Evolutionary conservation across 192 early-diverging fungal genomes (phyloP), one percentile per base, ranked within the genome.

Genomic region (Backusella liffmaniae): DNA sequence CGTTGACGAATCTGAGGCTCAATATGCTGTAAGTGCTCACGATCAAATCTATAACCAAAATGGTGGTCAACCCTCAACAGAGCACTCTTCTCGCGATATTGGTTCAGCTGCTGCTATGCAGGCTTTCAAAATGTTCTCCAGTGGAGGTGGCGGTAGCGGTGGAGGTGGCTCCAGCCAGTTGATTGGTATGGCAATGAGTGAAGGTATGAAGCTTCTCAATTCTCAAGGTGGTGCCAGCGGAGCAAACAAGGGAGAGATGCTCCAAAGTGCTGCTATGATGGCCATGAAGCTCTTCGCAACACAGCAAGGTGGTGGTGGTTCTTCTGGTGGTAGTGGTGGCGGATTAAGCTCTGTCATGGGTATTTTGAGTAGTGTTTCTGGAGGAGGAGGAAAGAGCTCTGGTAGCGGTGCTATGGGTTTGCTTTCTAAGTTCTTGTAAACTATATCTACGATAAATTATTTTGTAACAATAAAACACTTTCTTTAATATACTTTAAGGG

Each of bases 21-120:
- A 79, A 5, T 37, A 74, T n/a, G 74, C 75, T 7, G 65, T 62
- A 12, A 53, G 71, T 15, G 82, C 67, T 18, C 75, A 83, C 39
- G 67, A 75, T 13, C 71, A 71, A 32, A 74, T 83, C 21, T 83
- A 83, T 73, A 76, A 73, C 66, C 74, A 79, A 39, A 35, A 51
- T 32, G 30, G 35, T 8, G 80, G 69, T 21, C 46, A 67, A 36
- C 78, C 78, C 10, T 10, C 39, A 10, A 23, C 49, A 29, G 59
- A 76, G n/a, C 62, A 46, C 29, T 71, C 77, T 5, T 76, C 77
- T 15, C 67, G 73, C 35, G 82, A 83, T 29, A 37, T 83, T 13
- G 82, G 82, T 21, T 77, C 77, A n/a, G 82, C 82, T 36, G 82
- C 82, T 30, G 82, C 82, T 62, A 34, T 83, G 34, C 82, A 83